Conservation (phyloP, 768 basidiomycete species). For the Hemileccinum rubropunctum region DNA sequence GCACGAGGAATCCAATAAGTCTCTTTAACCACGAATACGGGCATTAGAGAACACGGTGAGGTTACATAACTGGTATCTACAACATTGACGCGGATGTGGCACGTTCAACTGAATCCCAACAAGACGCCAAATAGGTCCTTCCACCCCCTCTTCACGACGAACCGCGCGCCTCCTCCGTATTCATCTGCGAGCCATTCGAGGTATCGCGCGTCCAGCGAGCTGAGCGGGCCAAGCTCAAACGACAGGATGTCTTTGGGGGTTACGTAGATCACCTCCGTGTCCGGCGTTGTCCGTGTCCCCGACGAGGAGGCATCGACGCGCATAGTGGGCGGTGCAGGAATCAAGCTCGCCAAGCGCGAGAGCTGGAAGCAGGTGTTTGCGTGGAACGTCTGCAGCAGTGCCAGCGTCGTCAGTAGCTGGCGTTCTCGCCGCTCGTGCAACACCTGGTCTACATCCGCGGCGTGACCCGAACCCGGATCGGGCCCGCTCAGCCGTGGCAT, state of each 20-base stretch:
- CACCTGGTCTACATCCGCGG: conserved; percentile 2
- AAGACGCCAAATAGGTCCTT: conserved; percentile 44
- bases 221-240: conserved; percentile 75
- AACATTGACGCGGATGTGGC: background rate
- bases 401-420: conserved; percentile 46
- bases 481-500: conserved; percentile 2
- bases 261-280: conserved; percentile 40
- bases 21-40: background rate
- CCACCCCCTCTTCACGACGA: conserved; percentile 46
- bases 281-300: conserved; percentile 1
- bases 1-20: too few relatives aligned
- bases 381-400: conserved; percentile 67
- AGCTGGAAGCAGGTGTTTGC: conserved; percentile 60
- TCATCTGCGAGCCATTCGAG: conserved; percentile 75
- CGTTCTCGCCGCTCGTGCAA: conserved; percentile 33
- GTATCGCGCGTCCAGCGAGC: conserved; percentile 67
- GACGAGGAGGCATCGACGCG: too few relatives aligned
- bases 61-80: too few relatives aligned
- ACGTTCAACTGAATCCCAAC: conserved; percentile 38
- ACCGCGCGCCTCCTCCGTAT: conserved; percentile 47
- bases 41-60: too few relatives aligned
- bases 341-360: conserved; percentile 37
- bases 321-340: conserved; percentile 9
- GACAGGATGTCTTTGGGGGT: conserved; percentile 61
- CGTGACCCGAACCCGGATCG: background rate